Percentiles rank a stretch among this genome's conserved stretches.
phyloP scores from a whole-genome alignment of 441 rosid genomes.

The Populus hybrid region DNA sequence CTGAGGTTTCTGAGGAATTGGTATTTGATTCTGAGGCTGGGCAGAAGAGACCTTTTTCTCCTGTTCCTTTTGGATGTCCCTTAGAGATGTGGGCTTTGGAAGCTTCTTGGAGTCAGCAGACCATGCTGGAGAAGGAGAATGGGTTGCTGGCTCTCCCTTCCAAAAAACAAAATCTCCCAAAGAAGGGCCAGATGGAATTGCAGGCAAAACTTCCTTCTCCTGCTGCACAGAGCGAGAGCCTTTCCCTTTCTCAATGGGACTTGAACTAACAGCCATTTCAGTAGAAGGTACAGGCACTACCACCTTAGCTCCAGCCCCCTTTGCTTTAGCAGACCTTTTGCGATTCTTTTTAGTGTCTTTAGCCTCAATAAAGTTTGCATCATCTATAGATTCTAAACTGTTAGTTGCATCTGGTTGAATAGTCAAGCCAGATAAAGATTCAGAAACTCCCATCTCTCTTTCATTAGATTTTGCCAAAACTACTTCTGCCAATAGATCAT shows the following conservation, averaged over 20 bases:
- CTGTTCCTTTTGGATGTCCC: slow-evolving; percentile 95
- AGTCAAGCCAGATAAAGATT: slow-evolving; percentile 27
- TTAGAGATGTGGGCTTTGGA: slow-evolving; percentile 66
- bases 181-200: slow-evolving; percentile 92
- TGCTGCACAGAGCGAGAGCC: slow-evolving; percentile 52
- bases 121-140: slow-evolving; percentile 78
- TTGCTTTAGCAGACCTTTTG: slow-evolving; percentile 82
- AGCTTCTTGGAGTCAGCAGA: slow-evolving; percentile 67
- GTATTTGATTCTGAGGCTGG: slow-evolving; percentile 48
- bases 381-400: slow-evolving; percentile 45
- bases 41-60: slow-evolving; percentile 55
- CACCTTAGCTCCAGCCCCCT: slow-evolving; percentile 56
- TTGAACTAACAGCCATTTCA: slow-evolving; percentile 51
- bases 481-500: slow-evolving; percentile 68
- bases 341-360: slow-evolving; percentile 90
- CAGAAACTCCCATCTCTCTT: slow-evolving; percentile 46
- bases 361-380: slow-evolving; percentile 81
- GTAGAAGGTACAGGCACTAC: slow-evolving; percentile 34
- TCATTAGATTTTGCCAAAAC: slow-evolving; percentile 55
- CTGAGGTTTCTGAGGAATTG: slow-evolving; percentile 52
- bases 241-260: slow-evolving; percentile 75
- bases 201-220: slow-evolving; percentile 68
- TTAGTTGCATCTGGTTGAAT: slow-evolving; percentile 26
- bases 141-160: slow-evolving; percentile 64
- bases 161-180: slow-evolving; percentile 93